Evolutionary conservation across 345 rosid genomes (phyloP).

Genomic region (Lumnitzera littorea): DNA sequence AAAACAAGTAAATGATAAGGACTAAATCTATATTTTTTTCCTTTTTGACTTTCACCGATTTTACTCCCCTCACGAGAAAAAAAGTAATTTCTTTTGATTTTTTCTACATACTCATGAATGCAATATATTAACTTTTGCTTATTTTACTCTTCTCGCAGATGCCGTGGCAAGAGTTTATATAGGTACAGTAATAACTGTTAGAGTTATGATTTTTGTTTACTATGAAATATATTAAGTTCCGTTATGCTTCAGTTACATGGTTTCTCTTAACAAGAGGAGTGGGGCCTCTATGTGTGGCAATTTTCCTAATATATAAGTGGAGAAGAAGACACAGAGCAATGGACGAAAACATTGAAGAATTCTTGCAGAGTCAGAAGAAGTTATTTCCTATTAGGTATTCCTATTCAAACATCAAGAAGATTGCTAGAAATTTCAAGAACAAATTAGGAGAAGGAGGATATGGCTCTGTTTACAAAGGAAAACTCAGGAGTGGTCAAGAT

Average conservation of each 20-base stretch:
- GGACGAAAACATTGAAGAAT: not conserved
- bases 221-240: too few relatives aligned
- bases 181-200: too few relatives aligned
- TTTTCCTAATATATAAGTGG: not conserved
- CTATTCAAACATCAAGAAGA: constrained; percentile 9
- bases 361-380: not conserved
- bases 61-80: too few relatives aligned
- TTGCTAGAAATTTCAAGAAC: constrained; percentile 9
- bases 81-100: too few relatives aligned
- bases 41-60: too few relatives aligned
- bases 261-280: not conserved
- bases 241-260: too few relatives aligned
- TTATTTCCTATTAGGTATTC: constrained; percentile 7
- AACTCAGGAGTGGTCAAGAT: constrained; percentile 1
- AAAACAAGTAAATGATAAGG: too few relatives aligned
- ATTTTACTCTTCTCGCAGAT: not conserved
- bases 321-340: not conserved
- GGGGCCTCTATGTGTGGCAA: not conserved
- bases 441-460: constrained; percentile 16
- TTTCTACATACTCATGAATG: too few relatives aligned
- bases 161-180: too few relatives aligned
- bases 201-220: too few relatives aligned
- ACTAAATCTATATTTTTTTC: too few relatives aligned
- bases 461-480: constrained; percentile 14
- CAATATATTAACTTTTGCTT: too few relatives aligned